Evolutionary conservation across 192 early-diverging fungal species (phyloP).

Genomic region (Gorgonomyces haynaldii): DNA sequence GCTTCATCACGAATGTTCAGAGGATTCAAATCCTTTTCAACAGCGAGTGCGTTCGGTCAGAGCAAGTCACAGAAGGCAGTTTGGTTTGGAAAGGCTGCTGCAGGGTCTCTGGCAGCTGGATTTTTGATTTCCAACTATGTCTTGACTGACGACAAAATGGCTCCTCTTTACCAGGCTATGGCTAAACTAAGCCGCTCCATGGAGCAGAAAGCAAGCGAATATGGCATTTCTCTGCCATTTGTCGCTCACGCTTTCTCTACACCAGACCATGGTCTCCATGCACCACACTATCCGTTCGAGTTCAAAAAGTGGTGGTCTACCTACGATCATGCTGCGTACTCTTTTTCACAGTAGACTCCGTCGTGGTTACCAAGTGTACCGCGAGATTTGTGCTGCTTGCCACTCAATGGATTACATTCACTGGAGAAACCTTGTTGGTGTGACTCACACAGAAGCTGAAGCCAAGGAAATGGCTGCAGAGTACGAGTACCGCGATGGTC

Average conservation of each 20-base stretch:
- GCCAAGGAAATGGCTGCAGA: conserved; percentile 89
- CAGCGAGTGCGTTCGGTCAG: conserved; percentile 5
- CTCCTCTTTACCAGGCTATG: conserved; percentile 1
- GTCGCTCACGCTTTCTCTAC: conserved; percentile 56
- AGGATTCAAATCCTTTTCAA: conserved; percentile 2
- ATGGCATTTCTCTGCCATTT: conserved; percentile 19
- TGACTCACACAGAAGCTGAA: conserved; percentile 85
- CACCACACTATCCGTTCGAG: conserved; percentile 79
- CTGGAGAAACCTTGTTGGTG: conserved; percentile 92
- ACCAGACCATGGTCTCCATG: conserved; percentile 85
- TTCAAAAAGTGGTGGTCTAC: conserved; percentile 70
- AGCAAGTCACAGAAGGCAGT: not conserved
- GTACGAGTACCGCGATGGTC: conserved; percentile 84
- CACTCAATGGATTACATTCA: conserved; percentile 89
- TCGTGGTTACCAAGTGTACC: conserved; percentile 97
- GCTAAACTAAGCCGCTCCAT: not conserved
- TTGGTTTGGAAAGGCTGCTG: conserved; percentile 29
- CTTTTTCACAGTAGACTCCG: conserved; percentile 57
- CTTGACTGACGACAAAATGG: conserved; percentile 27
- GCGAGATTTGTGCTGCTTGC: conserved; percentile 94
- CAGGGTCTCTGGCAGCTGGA: conserved; percentile 21
- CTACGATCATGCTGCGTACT: conserved; percentile 85
- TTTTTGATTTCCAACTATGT: conserved; percentile 27
- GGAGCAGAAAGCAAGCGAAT: conserved; percentile 18
- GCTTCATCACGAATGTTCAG: no score